A percentile compares a stretch with the other conserved stretches of the same genome.
Evolutionary conservation across 2,329 filamentous ascomycete species (phyloP).

Genomic region (Alternaria metachromatica): DNA sequence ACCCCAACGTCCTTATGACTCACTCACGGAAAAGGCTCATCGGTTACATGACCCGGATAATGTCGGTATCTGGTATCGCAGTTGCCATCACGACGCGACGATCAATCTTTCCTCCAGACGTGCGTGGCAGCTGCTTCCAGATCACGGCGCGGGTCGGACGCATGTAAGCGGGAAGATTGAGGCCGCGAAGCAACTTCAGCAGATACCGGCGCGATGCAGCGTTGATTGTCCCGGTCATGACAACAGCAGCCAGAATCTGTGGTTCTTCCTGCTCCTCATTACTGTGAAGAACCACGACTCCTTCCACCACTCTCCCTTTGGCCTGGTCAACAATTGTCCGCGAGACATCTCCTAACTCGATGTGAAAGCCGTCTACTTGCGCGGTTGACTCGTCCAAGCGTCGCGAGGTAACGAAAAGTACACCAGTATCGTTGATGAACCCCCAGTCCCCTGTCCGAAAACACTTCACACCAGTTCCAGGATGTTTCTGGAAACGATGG

Average conservation of each 20-base stretch:
- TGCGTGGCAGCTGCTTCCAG: not conserved
- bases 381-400: not conserved
- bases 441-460: not conserved
- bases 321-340: not conserved
- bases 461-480: not conserved
- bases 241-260: not conserved
- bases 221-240: not conserved
- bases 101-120: not conserved
- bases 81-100: not conserved
- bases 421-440: not conserved
- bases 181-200: not conserved
- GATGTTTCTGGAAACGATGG: not conserved
- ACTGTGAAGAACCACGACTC: not conserved
- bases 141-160: not conserved
- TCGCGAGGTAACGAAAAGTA: not conserved
- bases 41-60: not conserved
- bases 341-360: not conserved
- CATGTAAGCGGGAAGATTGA: conserved; percentile 3
- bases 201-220: not conserved
- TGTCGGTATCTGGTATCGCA: not conserved
- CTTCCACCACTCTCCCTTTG: not conserved
- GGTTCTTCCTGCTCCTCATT: not conserved
- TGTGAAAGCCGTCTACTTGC: not conserved
- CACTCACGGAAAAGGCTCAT: not conserved
- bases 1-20: not conserved